These are phyloP conservation scores for Stephanodiscus triporus DNA, from an alignment of 108 stramenopile species.

Conservation along the genomic window DNA sequence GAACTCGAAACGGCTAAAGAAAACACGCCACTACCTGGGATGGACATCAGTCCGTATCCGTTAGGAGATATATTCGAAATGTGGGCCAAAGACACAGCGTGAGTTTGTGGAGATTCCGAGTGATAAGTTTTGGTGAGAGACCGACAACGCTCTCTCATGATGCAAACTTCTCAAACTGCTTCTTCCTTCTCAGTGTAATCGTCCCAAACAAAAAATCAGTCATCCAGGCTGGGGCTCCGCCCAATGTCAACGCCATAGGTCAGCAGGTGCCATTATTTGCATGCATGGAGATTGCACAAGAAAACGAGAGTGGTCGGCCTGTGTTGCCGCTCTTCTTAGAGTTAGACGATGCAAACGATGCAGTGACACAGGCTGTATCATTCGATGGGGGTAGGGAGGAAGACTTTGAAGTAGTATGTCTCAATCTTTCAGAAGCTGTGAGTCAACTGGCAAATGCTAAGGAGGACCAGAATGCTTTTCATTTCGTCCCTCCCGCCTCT, in stretches of 20 bases:
- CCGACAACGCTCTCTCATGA: too few species aligned
- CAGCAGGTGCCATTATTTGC: slow-evolving; percentile 73
- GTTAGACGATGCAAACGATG: slow-evolving; percentile 59
- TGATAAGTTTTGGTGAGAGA: neutral
- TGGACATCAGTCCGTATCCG: slow-evolving; percentile 51
- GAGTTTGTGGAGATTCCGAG: neutral
- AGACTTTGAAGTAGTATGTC: slow-evolving; percentile 60
- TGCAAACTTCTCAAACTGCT: neutral
- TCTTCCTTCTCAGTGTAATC: slow-evolving; percentile 32
- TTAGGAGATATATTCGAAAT: slow-evolving; percentile 54
- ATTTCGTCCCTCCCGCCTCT: slow-evolving; percentile 58
- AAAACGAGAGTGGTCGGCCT: slow-evolving; percentile 52
- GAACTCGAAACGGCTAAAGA: slow-evolving; percentile 55
- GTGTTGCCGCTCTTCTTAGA: slow-evolving; percentile 69
- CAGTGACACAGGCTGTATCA: slow-evolving; percentile 56
- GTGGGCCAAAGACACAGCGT: slow-evolving; percentile 57
- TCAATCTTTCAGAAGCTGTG: slow-evolving; percentile 57
- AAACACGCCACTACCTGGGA: slow-evolving; percentile 21
- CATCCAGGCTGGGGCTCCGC: slow-evolving; percentile 67
- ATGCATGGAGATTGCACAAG: slow-evolving; percentile 72
- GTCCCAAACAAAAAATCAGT: slow-evolving; percentile 57
- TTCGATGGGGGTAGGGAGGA: slow-evolving; percentile 57
- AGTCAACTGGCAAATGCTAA: slow-evolving; percentile 49
- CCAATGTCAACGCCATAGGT: slow-evolving; percentile 59
- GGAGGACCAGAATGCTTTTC: slow-evolving; percentile 54